These are phyloP conservation scores for Picea mariana DNA, from an alignment of 83 land plant species.

Conservation along the genomic window DNA sequence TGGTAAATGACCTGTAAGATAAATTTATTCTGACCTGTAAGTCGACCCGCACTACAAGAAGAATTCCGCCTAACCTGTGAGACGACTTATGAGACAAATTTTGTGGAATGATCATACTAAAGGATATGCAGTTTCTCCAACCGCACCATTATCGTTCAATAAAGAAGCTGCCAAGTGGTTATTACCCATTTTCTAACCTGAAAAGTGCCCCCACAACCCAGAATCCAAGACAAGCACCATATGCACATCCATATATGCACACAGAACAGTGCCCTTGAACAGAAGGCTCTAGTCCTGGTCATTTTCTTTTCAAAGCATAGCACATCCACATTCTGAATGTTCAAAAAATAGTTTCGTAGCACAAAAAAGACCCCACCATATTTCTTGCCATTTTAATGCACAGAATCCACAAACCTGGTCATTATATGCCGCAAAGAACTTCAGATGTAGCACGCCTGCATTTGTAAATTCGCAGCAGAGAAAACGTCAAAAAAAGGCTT, in stretches of 20 bases:
- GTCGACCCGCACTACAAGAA: no score
- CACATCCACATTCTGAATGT: background rate
- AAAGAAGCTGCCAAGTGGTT: no score
- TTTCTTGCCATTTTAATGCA: background rate
- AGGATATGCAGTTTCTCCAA: no score
- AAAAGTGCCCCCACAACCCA: slow-evolving; percentile 4
- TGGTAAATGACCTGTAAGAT: no score
- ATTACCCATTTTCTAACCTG: slow-evolving; percentile 5
- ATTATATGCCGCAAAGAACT: background rate
- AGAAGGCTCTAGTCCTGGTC: background rate
- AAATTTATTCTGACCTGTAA: no score
- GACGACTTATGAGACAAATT: no score
- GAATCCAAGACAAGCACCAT: slow-evolving; percentile 1
- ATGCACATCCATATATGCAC: background rate
- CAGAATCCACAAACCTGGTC: background rate
- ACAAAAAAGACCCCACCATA: background rate
- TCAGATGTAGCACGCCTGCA: background rate
- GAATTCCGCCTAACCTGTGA: no score
- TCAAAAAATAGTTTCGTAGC: background rate
- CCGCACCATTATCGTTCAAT: no score
- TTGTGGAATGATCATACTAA: no score
- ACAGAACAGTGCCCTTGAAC: no score
- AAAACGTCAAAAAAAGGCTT: no score
- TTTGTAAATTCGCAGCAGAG: background rate
- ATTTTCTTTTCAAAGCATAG: background rate